phyloP scores from a whole-genome alignment of 2,329 filamentous ascomycete species.

The Dactylonectria macrodidyma region DNA sequence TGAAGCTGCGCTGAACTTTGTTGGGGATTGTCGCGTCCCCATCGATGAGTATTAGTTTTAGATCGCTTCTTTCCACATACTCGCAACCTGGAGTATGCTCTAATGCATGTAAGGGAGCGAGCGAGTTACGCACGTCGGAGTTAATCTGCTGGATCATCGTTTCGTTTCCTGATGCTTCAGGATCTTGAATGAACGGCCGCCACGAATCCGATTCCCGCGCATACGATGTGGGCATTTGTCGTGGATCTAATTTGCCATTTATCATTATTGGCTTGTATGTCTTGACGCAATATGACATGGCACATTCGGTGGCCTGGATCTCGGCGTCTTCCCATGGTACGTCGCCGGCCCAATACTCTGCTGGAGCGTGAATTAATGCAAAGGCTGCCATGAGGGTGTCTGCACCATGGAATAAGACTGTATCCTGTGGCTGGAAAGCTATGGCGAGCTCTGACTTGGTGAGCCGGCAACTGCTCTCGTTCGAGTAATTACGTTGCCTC shows the following conservation, averaged over 20 bases:
- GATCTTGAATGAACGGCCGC: neutral
- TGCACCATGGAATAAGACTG: neutral
- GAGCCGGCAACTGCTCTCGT: neutral
- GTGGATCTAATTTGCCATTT: neutral
- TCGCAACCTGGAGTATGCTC: neutral
- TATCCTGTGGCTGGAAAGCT: neutral
- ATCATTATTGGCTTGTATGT: neutral
- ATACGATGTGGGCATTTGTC: neutral
- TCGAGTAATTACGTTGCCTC: neutral
- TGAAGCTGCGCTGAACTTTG: neutral
- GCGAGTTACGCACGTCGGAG: neutral
- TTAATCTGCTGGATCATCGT: too few relatives aligned
- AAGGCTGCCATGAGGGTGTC: neutral
- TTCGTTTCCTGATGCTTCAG: neutral
- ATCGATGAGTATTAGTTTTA: neutral
- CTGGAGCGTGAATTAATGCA: neutral
- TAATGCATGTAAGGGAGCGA: neutral
- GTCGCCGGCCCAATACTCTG: neutral
- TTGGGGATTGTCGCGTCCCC: neutral
- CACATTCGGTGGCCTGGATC: slow-evolving; percentile 14
- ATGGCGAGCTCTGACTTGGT: neutral
- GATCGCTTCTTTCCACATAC: neutral
- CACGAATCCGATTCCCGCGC: slow-evolving; percentile 1
- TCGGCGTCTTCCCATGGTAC: neutral
- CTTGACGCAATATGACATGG: slow-evolving; percentile 15